Evolutionary conservation across 257 asterid genomes (phyloP).

Genomic region (Ajuga chamaepitys): DNA sequence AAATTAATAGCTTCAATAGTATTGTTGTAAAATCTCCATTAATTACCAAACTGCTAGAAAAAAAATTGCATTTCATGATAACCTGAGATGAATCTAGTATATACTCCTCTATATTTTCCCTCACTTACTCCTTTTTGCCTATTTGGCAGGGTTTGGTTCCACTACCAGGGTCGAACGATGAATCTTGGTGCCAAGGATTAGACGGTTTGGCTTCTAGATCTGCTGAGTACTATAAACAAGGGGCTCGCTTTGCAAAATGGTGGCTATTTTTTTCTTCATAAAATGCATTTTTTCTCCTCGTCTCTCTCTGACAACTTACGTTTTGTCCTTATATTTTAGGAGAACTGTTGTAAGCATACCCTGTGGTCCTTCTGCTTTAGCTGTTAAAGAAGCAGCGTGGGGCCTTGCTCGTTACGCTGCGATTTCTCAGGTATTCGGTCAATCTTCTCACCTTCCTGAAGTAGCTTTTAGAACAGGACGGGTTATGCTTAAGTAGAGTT

Average conservation of each 20-base stretch:
- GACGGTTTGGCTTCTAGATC: slow-evolving; percentile 96
- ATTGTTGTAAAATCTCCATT: background rate
- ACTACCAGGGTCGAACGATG: slow-evolving; percentile 75
- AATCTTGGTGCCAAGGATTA: slow-evolving; percentile 99
- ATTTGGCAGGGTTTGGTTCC: slow-evolving; percentile 82
- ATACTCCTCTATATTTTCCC: background rate
- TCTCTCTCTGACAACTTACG: background rate
- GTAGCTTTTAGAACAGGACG: background rate
- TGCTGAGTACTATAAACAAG: slow-evolving; percentile 94
- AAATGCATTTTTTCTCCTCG: background rate
- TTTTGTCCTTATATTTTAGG: slow-evolving; percentile 32
- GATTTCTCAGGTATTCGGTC: slow-evolving; percentile 65
- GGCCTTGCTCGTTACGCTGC: slow-evolving; percentile 98
- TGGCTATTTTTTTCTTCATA: slow-evolving; percentile 3
- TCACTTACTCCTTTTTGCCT: slow-evolving; percentile 15
- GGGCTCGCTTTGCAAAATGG: slow-evolving; percentile 84
- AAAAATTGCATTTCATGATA: slow-evolving; percentile 1
- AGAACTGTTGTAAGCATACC: slow-evolving; percentile 95
- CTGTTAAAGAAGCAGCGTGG: slow-evolving; percentile 97
- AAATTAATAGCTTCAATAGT: background rate
- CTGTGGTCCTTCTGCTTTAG: slow-evolving; percentile 98
- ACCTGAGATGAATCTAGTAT: background rate
- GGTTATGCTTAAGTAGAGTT: background rate
- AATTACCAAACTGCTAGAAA: background rate
- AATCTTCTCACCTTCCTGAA: background rate